Percentiles rank a stretch among this genome's conserved stretches.
Evolutionary conservation across 345 rosid genomes (phyloP).

Genomic region (Rhodomyrtus tomentosa): DNA sequence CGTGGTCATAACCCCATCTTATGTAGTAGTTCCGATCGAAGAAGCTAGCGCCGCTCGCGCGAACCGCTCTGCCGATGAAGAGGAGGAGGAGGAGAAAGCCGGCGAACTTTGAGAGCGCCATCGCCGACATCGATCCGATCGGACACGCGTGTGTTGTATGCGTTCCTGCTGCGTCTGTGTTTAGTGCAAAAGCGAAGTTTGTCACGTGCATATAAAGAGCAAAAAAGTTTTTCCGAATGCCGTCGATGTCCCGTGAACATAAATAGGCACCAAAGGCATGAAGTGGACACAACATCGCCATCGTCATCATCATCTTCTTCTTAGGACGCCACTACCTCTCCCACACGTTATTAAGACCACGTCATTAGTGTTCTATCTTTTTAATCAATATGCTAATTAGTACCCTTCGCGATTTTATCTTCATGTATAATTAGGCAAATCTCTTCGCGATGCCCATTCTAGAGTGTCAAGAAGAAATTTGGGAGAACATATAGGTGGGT

Average conservation of each 20-base stretch:
- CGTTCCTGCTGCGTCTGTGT: not conserved
- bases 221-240: not conserved
- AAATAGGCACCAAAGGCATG: not conserved
- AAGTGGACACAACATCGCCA: not conserved
- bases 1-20: slow-evolving; percentile 35
- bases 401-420: not conserved
- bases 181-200: not conserved
- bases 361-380: not conserved
- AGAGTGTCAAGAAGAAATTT: not conserved
- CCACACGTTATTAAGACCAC: not conserved
- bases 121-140: not conserved
- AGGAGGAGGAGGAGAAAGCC: not conserved
- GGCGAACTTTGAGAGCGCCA: not conserved
- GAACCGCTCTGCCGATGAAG: not conserved
- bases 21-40: slow-evolving; percentile 26
- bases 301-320: not conserved
- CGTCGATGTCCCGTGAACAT: not conserved
- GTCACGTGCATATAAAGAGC: not conserved
- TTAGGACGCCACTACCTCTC: not conserved
- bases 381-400: not conserved
- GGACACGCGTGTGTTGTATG: not conserved
- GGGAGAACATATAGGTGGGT: not conserved
- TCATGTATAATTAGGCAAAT: not conserved
- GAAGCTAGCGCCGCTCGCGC: slow-evolving; percentile 1
- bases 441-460: not conserved